These are phyloP conservation scores for Porphyrellus sp. DNA, from an alignment of 1,284 basidiomycete genomes.

Conservation along the genomic window DNA sequence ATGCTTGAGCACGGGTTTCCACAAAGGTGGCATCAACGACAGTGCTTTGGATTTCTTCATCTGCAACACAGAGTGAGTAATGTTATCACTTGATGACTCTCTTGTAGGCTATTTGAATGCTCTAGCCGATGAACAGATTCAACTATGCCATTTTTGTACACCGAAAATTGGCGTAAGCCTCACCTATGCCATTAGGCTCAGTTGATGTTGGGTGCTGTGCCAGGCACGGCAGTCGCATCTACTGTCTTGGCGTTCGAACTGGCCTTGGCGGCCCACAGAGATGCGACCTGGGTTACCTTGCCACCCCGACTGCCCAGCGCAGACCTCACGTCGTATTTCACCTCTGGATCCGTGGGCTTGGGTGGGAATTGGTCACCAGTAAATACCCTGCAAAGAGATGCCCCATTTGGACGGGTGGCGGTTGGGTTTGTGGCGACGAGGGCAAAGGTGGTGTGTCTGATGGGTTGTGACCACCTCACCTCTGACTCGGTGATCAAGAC, in stretches of 20 bases:
- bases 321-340: slow-evolving; percentile 70
- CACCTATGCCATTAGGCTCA: too few species aligned
- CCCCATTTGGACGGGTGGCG: neutral
- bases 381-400: slow-evolving; percentile 24
- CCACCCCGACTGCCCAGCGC: slow-evolving; percentile 77
- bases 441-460: neutral
- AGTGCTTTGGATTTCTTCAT: too few species aligned
- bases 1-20: too few species aligned
- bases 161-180: too few species aligned
- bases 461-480: slow-evolving; percentile 4
- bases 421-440: neutral
- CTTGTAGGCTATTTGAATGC: too few species aligned
- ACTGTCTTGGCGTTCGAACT: slow-evolving; percentile 8
- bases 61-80: too few species aligned
- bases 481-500: slow-evolving; percentile 17
- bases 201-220: too few species aligned
- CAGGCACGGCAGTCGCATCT: too few species aligned
- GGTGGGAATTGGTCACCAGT: slow-evolving; percentile 38
- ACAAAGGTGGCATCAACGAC: too few species aligned
- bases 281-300: slow-evolving; percentile 67
- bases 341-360: slow-evolving; percentile 43
- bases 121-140: too few species aligned
- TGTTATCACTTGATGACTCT: too few species aligned
- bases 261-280: slow-evolving; percentile 62
- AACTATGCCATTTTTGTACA: too few species aligned